Evolutionary conservation across 1,284 basidiomycete genomes (phyloP).

Genomic region (Xerocomus nothofagi): DNA sequence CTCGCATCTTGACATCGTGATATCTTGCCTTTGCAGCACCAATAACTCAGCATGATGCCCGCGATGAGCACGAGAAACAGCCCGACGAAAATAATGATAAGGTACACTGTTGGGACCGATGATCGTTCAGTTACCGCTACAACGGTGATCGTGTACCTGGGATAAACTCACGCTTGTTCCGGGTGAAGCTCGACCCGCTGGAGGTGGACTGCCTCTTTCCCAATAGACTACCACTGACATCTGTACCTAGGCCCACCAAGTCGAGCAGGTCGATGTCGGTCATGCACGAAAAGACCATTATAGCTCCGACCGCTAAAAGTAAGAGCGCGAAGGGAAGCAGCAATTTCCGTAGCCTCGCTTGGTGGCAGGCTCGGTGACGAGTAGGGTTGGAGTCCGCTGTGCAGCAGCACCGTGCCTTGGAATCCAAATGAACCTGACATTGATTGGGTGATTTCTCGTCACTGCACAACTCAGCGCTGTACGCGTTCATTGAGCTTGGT

Average conservation of each 20-base stretch:
- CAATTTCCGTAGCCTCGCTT: constrained; percentile 36
- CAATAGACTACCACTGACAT: constrained; percentile 24
- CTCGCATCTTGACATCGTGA: neutral
- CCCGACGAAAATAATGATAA: constrained; percentile 59
- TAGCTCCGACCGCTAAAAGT: constrained; percentile 32
- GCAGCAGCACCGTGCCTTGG: constrained; percentile 25
- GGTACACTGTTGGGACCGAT: constrained; percentile 41
- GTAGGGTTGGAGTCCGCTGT: constrained; percentile 13
- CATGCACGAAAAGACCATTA: constrained; percentile 37
- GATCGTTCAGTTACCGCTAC: neutral
- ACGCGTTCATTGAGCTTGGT: constrained; percentile 23
- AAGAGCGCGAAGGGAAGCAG: constrained; percentile 36
- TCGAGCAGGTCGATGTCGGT: constrained; percentile 26
- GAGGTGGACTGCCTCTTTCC: constrained; percentile 35
- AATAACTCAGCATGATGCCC: constrained; percentile 53
- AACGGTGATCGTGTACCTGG: neutral
- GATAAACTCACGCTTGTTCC: constrained; percentile 39
- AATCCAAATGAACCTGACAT: constrained; percentile 26
- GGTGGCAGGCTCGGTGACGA: constrained; percentile 39
- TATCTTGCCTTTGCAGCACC: constrained; percentile 54
- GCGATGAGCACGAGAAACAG: constrained; percentile 50
- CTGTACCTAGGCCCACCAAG: constrained; percentile 21
- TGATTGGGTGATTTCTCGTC: constrained; percentile 25
- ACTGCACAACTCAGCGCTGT: constrained; percentile 4
- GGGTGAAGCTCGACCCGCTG: constrained; percentile 36